Base-by-base conservation (phyloP, 495 filamentous ascomycete genomes). In the Friedmanniomyces endolithicus region DNA sequence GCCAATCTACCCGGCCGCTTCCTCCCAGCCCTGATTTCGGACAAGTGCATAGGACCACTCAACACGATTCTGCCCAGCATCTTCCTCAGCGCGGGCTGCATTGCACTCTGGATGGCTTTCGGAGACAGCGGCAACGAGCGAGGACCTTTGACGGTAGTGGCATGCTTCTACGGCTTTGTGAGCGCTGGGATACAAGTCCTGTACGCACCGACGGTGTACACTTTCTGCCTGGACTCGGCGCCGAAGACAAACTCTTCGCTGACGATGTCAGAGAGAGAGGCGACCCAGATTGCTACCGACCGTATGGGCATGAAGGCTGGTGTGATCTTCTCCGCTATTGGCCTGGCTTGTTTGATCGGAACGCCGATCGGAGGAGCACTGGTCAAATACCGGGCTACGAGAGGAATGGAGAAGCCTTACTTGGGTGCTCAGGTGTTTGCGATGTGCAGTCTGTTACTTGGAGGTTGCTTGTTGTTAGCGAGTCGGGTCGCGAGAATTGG, bases 1-100 rank as follows among this genome's bases (percentile, higher is more conserved):
- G 40, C 56, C 11, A 66, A 56, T 43, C 27, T 57, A 1, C 61
- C 61, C 11, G 50, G 49, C 4, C 61, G 56, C 34, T 43, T 58
- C 20, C 50, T 58, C 8, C 64, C 64, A 3, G 50, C 41, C n/a
- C n/a, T 51, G 11, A 57, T 58, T 43, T 40, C 34, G 1, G 54
- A 60, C 37, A 17, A 40, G 2, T 57, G 62, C 22, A 51, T 64
- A 14, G 65, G 65, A 8, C 61, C 64, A 0, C 53, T 67, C 22
- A 67, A 67, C 53, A 64, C 56, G 0, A 48, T 67, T 12, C 61
- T 66, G 45, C 56, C 55, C 1, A 31, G 53, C 22, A 14, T 52
- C 11, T 39, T 64, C 46, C 43, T 63, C 24, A 49, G 22, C 8
- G 58, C 57, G 2, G 47, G 40, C 12, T 24, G 64, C 34, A 51